Base-by-base conservation (phyloP, 106 monocot genomes). In the Allium fistulosum region DNA sequence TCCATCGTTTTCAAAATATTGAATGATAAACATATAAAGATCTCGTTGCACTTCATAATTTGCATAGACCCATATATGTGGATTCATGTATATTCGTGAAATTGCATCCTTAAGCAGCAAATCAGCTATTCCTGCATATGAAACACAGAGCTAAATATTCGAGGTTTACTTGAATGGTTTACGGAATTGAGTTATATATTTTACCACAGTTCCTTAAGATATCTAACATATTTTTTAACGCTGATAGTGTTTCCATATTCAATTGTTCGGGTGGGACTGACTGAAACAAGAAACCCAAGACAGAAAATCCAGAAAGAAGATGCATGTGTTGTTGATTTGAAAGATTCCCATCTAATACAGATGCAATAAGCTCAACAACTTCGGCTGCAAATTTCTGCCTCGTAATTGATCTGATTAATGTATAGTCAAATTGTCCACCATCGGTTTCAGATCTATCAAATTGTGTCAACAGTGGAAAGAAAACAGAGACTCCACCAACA, bases 301-400 rank as follows among this genome's bases (percentile, higher is more conserved):
- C 87, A 72, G 93, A 80, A 69, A 99, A 90, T 67, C 99, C 99
- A 13, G 93, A 87, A 57, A 93, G 81, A 56, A 85, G 82, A 81
- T 87, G 90, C 89, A 99, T 99, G 62, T 99, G 99, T 49, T 93
- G 93, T 71, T 92, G 99, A 81, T 99, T 99, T 58, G 99, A 79
- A 15, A 82, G 49, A 71, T 93, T 93, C 49, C 87, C 87, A 82
- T 99, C 99, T 65, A 99, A 80, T 78, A 99, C 79, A 69, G 93
- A 90, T 58, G 92, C 74, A 72, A 93, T 72, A 51, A 99, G 90
- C 53, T 90, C 87, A 67, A 99, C 78, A 71, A 93, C 81, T 81
- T 93, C 73, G 56, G 85, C 82, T 64, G 78, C 83, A 62, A 93
- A 70, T 81, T 80, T 85, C 59, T 90, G 83, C 26, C 77, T 76